Percentiles rank a stretch among this genome's conserved stretches.
These are phyloP conservation scores for Podila verticillata DNA, from an alignment of 192 early-diverging fungal species.

Conservation along the genomic window DNA sequence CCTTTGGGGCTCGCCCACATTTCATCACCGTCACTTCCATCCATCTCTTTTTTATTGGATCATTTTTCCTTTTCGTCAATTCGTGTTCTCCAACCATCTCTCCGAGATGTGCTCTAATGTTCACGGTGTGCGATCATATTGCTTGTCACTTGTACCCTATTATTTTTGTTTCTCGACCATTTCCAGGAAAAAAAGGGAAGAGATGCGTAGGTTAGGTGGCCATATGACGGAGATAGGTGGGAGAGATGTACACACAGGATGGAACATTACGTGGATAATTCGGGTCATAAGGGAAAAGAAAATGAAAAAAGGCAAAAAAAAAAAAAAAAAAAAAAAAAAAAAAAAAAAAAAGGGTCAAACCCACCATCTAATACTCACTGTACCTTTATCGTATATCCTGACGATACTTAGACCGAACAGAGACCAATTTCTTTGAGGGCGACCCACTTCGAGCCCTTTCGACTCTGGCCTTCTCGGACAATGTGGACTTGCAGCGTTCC, in stretches of 20 bases:
- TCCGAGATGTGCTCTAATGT: background rate
- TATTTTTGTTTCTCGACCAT: background rate
- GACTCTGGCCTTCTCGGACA: conserved; percentile 85
- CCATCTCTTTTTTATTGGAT: background rate
- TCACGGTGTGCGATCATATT: no score
- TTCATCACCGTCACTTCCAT: background rate
- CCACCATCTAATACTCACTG: background rate
- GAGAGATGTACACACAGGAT: no score
- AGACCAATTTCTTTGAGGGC: conserved; percentile 86
- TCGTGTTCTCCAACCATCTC: background rate
- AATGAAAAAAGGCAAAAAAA: no score
- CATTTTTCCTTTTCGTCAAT: background rate
- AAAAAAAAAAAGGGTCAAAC: no score
- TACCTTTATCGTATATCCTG: conserved; percentile 7
- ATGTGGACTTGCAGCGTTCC: conserved; percentile 85
- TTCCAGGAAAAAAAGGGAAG: no score
- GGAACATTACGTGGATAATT: no score
- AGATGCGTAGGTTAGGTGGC: no score
- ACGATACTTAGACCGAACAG: conserved; percentile 68
- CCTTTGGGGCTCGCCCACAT: background rate
- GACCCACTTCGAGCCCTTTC: conserved; percentile 83
- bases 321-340: no score
- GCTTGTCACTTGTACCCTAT: background rate
- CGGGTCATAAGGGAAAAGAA: no score
- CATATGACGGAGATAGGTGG: no score